Evolutionary conservation across 257 asterid genomes (phyloP), one percentile per base, ranked within the genome.

Genomic region (Scutellaria minor): DNA sequence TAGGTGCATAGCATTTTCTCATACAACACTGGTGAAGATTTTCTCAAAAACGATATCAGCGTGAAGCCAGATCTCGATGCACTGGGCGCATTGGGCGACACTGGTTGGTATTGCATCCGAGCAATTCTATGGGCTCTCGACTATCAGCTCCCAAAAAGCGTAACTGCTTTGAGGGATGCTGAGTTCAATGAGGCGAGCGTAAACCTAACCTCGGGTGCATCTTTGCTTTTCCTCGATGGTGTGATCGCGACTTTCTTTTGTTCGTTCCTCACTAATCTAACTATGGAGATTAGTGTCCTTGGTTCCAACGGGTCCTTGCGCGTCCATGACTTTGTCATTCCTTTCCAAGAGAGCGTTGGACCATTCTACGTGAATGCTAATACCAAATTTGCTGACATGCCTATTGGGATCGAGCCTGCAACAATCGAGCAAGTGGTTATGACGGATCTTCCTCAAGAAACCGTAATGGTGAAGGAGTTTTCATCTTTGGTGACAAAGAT

Each of bases 361-460:
- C 44, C 89, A 2, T 90, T 74, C 68, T 54, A 58, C 47, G 64
- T 79, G 7, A 68, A 75, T 0, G 41, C 76, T 1, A 69, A 85
- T 20, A 82, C 88, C 6, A 63, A 70, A 44, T 84, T 82, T 37
- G 74, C 82, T 7, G 81, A 77, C 3, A 55, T 82, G 3, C 69
- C 64, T 3, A 72, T 72, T 1, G 89, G 83, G 57, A 78, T 85
- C 69, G 85, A 54, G 57, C 83, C 85, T 2, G 60, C 65, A 20
- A 87, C 94, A 0, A 76, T 78, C 5, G 85, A 87, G 78, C 77
- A 76, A 55, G 20, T 67, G 35, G 84, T 83, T 2, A 57, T 6
- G 9, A 86, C 91, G 6, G 95, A 89, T 54, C 79, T 87, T 41
- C 92, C 96, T 0, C 96, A 91, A 66, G 96, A 91, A 64, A 93